Base-by-base conservation (phyloP, 768 basidiomycete genomes). In the Cubamyces lactineus region DNA sequence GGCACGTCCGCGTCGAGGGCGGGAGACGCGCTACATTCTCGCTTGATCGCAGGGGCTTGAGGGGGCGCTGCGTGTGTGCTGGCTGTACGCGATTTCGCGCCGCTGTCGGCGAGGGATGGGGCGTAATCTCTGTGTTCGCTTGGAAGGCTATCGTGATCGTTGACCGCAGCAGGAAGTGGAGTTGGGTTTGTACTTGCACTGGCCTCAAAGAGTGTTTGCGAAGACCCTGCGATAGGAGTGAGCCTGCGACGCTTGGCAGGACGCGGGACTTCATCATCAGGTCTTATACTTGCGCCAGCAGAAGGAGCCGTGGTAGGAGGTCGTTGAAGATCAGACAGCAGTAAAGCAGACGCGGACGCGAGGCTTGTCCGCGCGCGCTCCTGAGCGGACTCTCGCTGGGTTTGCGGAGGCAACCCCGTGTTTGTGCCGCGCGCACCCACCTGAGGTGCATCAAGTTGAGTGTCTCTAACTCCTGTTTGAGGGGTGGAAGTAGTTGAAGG, bases 21-120 rank as follows among this genome's bases (percentile, higher is more conserved):
- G 3, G 69, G 69, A 4, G 64, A 56, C 5, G 64, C 62, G 28
- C 65, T 66, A 4, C 66, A 64, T 58, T 69, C 69, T 13, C 64
- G 66, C 45, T 69, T 69, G 30, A 69, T 58, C 6, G 30, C 24
- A 8, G 47, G 23, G 13, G 48, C 34, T 28, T 19, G 17, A 15
- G n/a, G n/a, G n/a, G 43, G 16, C 17, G 54, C 11, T 38, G 41
- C 16, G 2, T 46, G 19, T 23, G 19, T n/a, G 45, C 28, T n/a
- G 19, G 30, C 15, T 15, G 28, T 38, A 30, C 12, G 16, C 28
- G 39, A 13, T 46, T 46, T 21, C 45, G 19, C 4, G 16, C 2
- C 45, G 23, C 45, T 8, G 9, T 34, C 11, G 34, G 34, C 34
- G 1, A 11, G 1, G 34, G 1, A 34, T 11, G 9, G 34, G 9